Evolutionary conservation across 2,329 filamentous ascomycete species (phyloP).

Genomic region (Fusarium euwallaceae): DNA sequence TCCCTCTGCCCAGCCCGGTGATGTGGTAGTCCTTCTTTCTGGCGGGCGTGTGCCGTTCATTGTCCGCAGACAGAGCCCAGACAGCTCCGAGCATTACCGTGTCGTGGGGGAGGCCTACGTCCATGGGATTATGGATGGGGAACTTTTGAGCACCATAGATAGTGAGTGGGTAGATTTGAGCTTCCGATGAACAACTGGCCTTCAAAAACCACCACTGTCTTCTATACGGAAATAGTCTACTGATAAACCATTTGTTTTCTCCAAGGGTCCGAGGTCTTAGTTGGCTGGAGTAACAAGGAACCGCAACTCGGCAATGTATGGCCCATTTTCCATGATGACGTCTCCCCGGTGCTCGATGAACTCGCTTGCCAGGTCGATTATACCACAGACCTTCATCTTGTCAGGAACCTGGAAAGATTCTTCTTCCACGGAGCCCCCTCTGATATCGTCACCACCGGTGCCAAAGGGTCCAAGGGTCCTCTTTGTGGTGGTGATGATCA

Average conservation of each 20-base stretch:
- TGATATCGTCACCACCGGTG: neutral
- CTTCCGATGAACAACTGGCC: neutral
- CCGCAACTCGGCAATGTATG: neutral
- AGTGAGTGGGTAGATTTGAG: neutral
- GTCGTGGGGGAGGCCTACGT: neutral
- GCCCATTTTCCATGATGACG: neutral
- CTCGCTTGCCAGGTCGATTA: neutral
- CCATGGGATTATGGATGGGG: neutral
- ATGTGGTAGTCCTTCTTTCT: neutral
- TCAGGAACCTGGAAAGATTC: neutral
- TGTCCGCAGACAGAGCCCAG: too few species aligned
- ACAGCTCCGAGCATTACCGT: neutral
- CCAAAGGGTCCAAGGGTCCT: constrained; percentile 1
- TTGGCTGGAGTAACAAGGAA: neutral
- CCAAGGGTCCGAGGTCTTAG: constrained; percentile 40
- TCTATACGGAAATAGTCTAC: too few species aligned
- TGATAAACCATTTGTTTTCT: neutral
- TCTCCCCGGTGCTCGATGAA: neutral
- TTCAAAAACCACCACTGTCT: neutral
- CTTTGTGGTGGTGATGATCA: neutral
- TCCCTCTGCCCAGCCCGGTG: neutral
- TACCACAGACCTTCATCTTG: neutral
- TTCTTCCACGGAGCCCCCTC: neutral
- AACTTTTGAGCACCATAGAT: neutral
- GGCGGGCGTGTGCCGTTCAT: neutral